Conservation (phyloP, 2,329 filamentous ascomycete genomes). For the Penicillium griseofulvum region DNA sequence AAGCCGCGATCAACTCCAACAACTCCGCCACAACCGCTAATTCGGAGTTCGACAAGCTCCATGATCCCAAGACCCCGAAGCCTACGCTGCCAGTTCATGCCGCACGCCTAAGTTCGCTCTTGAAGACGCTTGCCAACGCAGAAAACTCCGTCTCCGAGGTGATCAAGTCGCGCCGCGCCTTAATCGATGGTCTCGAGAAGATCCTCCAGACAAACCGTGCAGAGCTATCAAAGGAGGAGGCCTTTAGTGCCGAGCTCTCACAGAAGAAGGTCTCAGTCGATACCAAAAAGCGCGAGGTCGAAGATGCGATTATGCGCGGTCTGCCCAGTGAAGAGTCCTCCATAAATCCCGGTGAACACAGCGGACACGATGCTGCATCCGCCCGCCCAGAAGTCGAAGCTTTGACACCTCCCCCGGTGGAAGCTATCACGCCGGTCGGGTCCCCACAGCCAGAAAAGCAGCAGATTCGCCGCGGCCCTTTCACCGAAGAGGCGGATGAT, state of each 20-base stretch:
- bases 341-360: slow-evolving; percentile 42
- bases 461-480: slow-evolving; percentile 31
- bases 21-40: slow-evolving; percentile 68
- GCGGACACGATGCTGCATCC: slow-evolving; percentile 29
- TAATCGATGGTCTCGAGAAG: slow-evolving; percentile 79
- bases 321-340: slow-evolving; percentile 62
- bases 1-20: slow-evolving; percentile 67
- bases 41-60: slow-evolving; percentile 79
- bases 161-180: slow-evolving; percentile 75
- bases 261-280: slow-evolving; percentile 72
- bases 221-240: slow-evolving; percentile 68
- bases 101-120: slow-evolving; percentile 80
- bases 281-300: slow-evolving; percentile 79
- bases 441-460: slow-evolving; percentile 43
- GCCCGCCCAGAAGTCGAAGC: slow-evolving; percentile 78
- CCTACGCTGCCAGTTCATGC: slow-evolving; percentile 89
- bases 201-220: slow-evolving; percentile 71
- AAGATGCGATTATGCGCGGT: slow-evolving; percentile 85
- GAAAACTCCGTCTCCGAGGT: slow-evolving; percentile 86
- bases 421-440: slow-evolving; percentile 53
- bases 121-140: slow-evolving; percentile 83
- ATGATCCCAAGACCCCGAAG: slow-evolving; percentile 64
- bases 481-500: slow-evolving; percentile 15
- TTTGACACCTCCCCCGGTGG: slow-evolving; percentile 74
- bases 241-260: slow-evolving; percentile 61